Conservation (phyloP, 371 early-diverging fungal species). For the Mortierella sp. region DNA sequence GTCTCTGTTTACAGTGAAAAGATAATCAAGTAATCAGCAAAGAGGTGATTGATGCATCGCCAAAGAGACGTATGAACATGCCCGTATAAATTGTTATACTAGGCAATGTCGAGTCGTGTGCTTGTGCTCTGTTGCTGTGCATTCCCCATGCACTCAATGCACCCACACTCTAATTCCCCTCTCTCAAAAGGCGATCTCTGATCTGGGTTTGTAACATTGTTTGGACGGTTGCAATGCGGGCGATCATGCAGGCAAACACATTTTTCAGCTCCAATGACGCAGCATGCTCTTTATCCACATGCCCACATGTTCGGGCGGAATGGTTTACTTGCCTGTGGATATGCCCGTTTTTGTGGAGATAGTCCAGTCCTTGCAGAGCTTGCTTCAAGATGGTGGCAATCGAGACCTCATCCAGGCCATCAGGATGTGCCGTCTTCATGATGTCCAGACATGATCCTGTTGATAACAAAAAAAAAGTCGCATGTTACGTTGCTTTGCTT, state of each 20-base stretch:
- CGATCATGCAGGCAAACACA: no score
- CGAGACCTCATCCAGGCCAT: slow-evolving; percentile 84
- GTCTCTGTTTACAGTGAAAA: slow-evolving; percentile 64
- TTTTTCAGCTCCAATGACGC: background rate
- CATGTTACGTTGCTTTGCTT: background rate
- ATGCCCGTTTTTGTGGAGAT: slow-evolving; percentile 88
- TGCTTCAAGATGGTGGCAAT: slow-evolving; percentile 91
- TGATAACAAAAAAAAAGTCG: background rate
- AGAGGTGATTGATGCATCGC: no score
- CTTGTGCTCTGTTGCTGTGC: no score
- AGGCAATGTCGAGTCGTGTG: no score
- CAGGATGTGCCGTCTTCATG: slow-evolving; percentile 83
- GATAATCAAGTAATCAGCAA: no score
- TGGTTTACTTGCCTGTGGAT: slow-evolving; percentile 71
- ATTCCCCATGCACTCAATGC: no score
- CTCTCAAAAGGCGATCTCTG: no score
- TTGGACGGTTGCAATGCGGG: no score
- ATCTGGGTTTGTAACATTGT: no score
- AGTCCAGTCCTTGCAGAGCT: slow-evolving; percentile 84
- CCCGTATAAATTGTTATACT: no score
- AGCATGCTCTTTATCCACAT: background rate
- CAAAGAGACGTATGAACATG: background rate
- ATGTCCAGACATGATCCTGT: slow-evolving; percentile 88
- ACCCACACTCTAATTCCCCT: no score
- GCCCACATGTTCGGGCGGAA: background rate